phyloP scores from a whole-genome alignment of 352 stramenopile genomes.

The Pythium diclinum region DNA sequence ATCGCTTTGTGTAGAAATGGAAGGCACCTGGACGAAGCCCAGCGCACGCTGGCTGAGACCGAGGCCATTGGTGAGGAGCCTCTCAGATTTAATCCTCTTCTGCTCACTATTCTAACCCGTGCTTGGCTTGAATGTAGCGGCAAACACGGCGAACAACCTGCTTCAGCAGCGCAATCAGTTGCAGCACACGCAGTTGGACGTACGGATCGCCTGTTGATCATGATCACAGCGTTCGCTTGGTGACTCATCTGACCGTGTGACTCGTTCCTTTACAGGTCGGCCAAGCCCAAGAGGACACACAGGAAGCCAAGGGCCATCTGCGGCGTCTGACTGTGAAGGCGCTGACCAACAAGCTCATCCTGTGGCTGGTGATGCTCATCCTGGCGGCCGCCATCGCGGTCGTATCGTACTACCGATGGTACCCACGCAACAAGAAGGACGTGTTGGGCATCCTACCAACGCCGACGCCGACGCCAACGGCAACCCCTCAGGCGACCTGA shows the following conservation, averaged over 20 bases:
- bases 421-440: constrained; percentile 68
- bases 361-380: constrained; percentile 59
- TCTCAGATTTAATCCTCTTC: too few relatives aligned
- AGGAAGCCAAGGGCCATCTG: constrained; percentile 55
- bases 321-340: constrained; percentile 56
- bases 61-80: constrained; percentile 64
- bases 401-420: constrained; percentile 81
- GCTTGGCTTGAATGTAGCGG: constrained; percentile 29
- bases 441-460: constrained; percentile 50
- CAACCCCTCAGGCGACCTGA: not conserved
- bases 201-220: constrained; percentile 24
- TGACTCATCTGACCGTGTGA: not conserved
- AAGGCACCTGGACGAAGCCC: constrained; percentile 65
- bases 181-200: constrained; percentile 57
- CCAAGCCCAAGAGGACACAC: constrained; percentile 61
- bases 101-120: too few relatives aligned
- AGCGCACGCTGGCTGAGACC: constrained; percentile 68
- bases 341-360: constrained; percentile 54
- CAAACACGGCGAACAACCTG: constrained; percentile 69
- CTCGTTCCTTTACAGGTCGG: constrained; percentile 33
- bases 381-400: constrained; percentile 51
- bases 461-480: constrained; percentile 7
- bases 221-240: not conserved
- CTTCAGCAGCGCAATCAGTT: constrained; percentile 66
- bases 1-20: constrained; percentile 41